Conservation (phyloP, 331 rosid species). For the Quercus phellos region DNA sequence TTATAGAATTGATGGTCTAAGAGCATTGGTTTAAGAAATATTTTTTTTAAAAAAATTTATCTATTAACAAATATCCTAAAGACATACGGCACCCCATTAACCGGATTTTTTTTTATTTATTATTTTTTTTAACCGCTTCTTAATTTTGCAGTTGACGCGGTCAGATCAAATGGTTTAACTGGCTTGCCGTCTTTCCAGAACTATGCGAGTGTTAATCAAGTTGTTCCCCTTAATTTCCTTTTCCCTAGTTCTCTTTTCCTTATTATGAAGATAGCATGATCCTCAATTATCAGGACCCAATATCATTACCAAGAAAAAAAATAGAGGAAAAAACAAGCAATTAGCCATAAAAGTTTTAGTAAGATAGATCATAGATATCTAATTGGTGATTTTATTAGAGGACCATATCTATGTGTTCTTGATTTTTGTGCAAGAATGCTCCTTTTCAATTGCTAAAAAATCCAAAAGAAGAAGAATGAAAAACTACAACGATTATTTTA, state of each 20-base stretch:
- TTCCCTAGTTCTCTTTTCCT: background rate
- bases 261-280: background rate
- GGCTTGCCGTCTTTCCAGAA: conserved; percentile 16
- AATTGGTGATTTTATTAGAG: no score
- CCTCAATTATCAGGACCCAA: background rate
- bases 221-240: background rate
- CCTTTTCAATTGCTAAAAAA: background rate
- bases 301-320: conserved; percentile 6
- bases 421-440: background rate
- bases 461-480: background rate
- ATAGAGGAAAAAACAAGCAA: background rate
- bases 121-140: background rate
- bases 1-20: no score
- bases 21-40: no score
- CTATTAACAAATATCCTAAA: no score
- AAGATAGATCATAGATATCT: no score
- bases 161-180: conserved; percentile 11
- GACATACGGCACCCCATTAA: no score
- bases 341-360: background rate
- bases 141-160: background rate
- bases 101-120: accelerated
- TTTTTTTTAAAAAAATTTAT: accelerated
- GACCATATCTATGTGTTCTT: no score
- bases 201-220: background rate
- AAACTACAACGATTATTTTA: background rate